Evolutionary conservation across 2,329 filamentous ascomycete species (phyloP), one percentile per base, ranked within the genome.

Genomic region (Botrytis galanthina): DNA sequence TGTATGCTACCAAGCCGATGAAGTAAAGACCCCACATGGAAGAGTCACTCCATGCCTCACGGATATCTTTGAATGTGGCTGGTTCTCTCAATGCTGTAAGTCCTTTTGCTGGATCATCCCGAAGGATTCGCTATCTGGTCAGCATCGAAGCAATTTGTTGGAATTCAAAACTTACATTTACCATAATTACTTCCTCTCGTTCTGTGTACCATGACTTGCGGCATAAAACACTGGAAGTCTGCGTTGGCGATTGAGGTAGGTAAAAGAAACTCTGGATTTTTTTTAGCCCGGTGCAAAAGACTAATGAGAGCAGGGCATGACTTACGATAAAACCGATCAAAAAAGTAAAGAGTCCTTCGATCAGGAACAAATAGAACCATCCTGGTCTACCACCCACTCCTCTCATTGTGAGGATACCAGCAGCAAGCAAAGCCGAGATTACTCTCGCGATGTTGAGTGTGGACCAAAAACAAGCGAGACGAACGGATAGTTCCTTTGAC

Each of bases 391-490:
- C 85, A 51, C 86, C 80, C 59, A 84, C 77, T n/a, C 87, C 87
- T 44, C 87, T 83, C 79, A 89, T 84, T 8, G 85, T 85, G 1
- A 90, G 76, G 32, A 90, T 84, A 14, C 87, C 87, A 71, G 86
- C 88, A 7, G 87, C 87, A 20, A 88, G 80, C 75, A 90, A 88
- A 1, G 87, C 86, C 1, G 85, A 85, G 5, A 86, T 81, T 54
- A 89, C 87, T 57, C 86, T 82, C 0, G 86, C 85, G 8, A 82
- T 80, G 61, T 84, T 83, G 70, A 88, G 89, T 1, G 88, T 84
- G 1, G 78, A 87, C 91, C 91, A 93, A 81, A 92, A 93, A 82
- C 86, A 92, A 70, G 87, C 88, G 37, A 93, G 83, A 0, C 91
- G 86, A 54, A 87, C 85, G 0, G 91, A 90, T 2, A 93, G 84